phyloP scores from a whole-genome alignment of 202 grass and related monocot species.

The Zoysia matrella region DNA sequence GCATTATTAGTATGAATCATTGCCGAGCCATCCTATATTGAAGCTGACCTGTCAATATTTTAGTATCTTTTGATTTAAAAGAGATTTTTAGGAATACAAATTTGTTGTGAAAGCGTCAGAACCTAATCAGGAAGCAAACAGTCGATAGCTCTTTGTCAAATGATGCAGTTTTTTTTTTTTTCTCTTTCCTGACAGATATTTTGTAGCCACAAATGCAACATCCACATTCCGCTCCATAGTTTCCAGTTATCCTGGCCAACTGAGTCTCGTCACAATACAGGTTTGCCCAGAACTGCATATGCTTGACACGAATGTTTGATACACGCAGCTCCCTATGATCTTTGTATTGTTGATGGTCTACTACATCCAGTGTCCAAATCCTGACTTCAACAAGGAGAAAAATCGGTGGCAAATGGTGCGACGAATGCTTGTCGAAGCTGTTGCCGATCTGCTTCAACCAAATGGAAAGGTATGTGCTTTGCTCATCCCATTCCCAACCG shows the following conservation, averaged over 20 bases:
- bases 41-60: slow-evolving; percentile 10
- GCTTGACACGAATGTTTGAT: background rate
- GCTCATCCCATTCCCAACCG: background rate
- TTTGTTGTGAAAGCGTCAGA: background rate
- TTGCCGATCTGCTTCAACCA: slow-evolving; percentile 66
- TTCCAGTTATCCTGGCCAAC: slow-evolving; percentile 83
- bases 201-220: slow-evolving; percentile 91
- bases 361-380: slow-evolving; percentile 79
- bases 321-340: background rate
- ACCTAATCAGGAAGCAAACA: background rate
- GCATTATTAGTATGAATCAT: slow-evolving; percentile 31
- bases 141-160: slow-evolving; percentile 27
- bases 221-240: slow-evolving; percentile 86
- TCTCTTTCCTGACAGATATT: slow-evolving; percentile 58
- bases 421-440: slow-evolving; percentile 78
- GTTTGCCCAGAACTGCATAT: slow-evolving; percentile 38
- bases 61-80: background rate
- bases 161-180: background rate
- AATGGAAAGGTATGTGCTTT: slow-evolving; percentile 75
- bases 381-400: slow-evolving; percentile 79
- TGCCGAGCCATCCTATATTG: slow-evolving; percentile 21
- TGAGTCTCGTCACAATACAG: slow-evolving; percentile 83
- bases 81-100: slow-evolving; percentile 2
- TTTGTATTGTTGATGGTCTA: slow-evolving; percentile 9
- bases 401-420: slow-evolving; percentile 87